A percentile compares a stretch with the other conserved stretches of the same genome.
These are phyloP conservation scores for Solanum hybrid DNA, from an alignment of 305 asterid species.

Conservation along the genomic window DNA sequence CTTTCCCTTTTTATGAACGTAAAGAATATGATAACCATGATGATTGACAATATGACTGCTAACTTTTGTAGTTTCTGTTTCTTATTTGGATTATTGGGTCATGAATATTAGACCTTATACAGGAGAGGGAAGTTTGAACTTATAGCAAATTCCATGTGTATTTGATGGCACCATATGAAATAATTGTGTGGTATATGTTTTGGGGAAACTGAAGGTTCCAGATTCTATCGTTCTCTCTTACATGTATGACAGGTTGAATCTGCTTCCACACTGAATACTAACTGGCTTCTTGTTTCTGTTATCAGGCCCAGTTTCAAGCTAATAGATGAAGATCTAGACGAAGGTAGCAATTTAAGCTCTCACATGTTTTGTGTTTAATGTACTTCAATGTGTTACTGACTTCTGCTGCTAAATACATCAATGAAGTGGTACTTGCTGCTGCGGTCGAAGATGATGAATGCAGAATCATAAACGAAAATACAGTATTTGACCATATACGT, in stretches of 20 bases:
- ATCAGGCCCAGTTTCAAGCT: conserved; percentile 93
- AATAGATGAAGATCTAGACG: conserved; percentile 63
- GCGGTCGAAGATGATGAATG: conserved; percentile 66
- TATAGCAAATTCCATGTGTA: background rate
- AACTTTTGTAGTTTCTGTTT: background rate
- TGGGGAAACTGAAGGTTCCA: background rate
- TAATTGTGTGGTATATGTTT: background rate
- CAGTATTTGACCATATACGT: conserved; percentile 77
- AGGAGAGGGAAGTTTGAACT: background rate
- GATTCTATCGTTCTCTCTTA: background rate
- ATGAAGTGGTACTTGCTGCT: conserved; percentile 33
- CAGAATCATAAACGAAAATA: conserved; percentile 57
- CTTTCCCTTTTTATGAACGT: background rate
- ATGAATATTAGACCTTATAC: background rate
- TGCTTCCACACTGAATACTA: background rate
- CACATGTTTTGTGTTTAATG: conserved; percentile 12
- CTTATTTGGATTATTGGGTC: background rate
- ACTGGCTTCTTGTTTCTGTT: conserved; percentile 18
- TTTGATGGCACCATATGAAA: background rate
- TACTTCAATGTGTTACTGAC: conserved; percentile 10
- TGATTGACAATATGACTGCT: background rate
- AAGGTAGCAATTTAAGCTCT: conserved; percentile 33
- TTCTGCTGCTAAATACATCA: conserved; percentile 10
- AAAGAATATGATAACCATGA: background rate
- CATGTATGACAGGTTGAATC: background rate